Evolutionary conservation across 2,329 filamentous ascomycete species (phyloP), one percentile per base, ranked within the genome.

Genomic region (Proliferodiscus dingleyae): DNA sequence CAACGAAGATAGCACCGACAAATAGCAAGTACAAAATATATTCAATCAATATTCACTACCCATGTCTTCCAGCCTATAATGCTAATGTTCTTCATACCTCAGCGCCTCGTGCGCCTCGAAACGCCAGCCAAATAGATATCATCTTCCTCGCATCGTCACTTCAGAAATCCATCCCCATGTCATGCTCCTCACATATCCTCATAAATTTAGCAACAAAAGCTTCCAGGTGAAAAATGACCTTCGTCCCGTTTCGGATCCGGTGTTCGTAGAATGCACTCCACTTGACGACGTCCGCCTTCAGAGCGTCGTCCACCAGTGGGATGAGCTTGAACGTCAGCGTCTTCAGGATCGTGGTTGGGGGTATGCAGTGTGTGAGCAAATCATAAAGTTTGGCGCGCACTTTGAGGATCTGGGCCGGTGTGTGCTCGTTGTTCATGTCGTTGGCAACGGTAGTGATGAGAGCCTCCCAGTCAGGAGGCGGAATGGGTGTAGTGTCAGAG

Each of bases 171-270:
- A 93, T 90, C 53, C 83, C 87, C 87, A 95, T 91, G 46, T 84
- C 68, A 62, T 81, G 94, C 81, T 89, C 91, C 72, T 98, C 93
- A 53, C 91, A 79, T 56, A 97, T 81, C 58, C 91, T 81, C 91
- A 98, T 97, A 65, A 97, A 95, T 71, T 96, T 97, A 47, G 91
- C 91, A 47, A 98, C 93, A 68, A 98, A 98, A 3, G 93, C 93
- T 68, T 98, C 94, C 3, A 98, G 72, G 63, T 98, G 94, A 68
- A 98, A 98, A 52, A 98, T 97, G 47, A 95, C 87, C 75, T 98
- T 98, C 49, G 78, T 89, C 41, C 93, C 93, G 57, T 85, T 85
- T 64, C 87, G 87, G 68, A 97, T 87, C 50, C 93, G 80, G 66
- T 98, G 93, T 68, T 98, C 94, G 66, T 95, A 98, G 62, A 96